phyloP scores from a whole-genome alignment of 257 asterid species.

The Gentiana straminea region DNA sequence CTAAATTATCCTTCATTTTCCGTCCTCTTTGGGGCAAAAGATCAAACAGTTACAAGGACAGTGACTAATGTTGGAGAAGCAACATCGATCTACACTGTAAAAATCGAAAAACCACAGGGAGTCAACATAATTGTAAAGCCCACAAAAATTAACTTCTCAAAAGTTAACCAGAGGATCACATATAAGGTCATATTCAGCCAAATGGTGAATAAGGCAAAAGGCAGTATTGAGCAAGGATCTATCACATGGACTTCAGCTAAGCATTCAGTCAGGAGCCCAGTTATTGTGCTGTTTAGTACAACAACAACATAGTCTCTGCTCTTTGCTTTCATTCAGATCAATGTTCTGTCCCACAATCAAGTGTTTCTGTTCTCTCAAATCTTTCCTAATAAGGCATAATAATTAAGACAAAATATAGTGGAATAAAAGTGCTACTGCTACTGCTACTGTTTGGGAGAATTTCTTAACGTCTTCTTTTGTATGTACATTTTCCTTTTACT shows the following conservation, averaged over 20 bases:
- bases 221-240: constrained; percentile 6
- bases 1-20: constrained; percentile 16
- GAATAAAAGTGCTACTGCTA: too few relatives aligned
- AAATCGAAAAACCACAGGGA: constrained; percentile 6
- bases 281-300: not conserved
- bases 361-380: too few relatives aligned
- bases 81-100: constrained; percentile 3
- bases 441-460: too few relatives aligned
- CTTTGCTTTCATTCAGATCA: too few relatives aligned
- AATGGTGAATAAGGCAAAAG: not conserved
- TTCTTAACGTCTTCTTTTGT: too few relatives aligned
- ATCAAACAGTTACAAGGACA: constrained; percentile 4
- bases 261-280: constrained; percentile 8
- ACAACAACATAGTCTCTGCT: not conserved
- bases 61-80: constrained; percentile 14
- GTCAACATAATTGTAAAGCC: constrained; percentile 7
- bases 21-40: not conserved
- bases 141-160: not conserved
- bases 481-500: too few relatives aligned
- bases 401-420: too few relatives aligned
- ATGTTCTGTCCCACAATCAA: too few relatives aligned
- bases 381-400: too few relatives aligned
- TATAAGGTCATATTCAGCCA: constrained; percentile 8
- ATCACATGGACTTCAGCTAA: constrained; percentile 9
- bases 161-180: constrained; percentile 7